Percentiles rank a stretch among this genome's conserved stretches.
Conservation (phyloP, 208 protist species). For the Crithidia brevicula region DNA sequence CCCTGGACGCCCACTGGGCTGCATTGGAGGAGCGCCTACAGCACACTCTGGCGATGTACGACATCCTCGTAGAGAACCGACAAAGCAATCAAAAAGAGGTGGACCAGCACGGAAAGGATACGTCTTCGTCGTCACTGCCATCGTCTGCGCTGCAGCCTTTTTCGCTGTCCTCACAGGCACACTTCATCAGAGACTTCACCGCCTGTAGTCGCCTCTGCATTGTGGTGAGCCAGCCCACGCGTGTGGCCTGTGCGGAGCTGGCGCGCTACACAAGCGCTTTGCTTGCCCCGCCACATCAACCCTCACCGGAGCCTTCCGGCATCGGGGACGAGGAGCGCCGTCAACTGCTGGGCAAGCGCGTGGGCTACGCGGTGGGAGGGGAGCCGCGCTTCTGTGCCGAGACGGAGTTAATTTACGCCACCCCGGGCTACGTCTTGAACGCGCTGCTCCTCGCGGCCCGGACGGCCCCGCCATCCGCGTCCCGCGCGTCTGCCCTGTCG, state of each 20-base stretch:
- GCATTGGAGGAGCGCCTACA: conserved; percentile 35
- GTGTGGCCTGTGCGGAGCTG: conserved; percentile 71
- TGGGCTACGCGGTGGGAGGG: conserved; percentile 79
- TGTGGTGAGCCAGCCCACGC: conserved; percentile 84
- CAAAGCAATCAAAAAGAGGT: too few species aligned
- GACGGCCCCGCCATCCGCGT: not conserved
- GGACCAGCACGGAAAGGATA: too few species aligned
- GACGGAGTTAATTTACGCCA: conserved; percentile 84
- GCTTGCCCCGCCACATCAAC: conserved; percentile 11
- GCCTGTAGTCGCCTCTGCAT: conserved; percentile 62
- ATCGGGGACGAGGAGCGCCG: not conserved
- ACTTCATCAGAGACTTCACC: conserved; percentile 47
- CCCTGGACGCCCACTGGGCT: conserved; percentile 74
- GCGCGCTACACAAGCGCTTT: conserved; percentile 50
- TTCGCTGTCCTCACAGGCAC: conserved; percentile 22
- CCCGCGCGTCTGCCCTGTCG: conserved; percentile 3
- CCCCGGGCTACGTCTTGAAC: conserved; percentile 71
- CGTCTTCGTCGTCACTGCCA: too few species aligned
- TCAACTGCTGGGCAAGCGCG: conserved; percentile 47
- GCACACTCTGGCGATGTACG: conserved; percentile 29
- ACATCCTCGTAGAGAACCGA: conserved; percentile 7
- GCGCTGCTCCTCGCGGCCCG: conserved; percentile 26
- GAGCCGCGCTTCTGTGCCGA: conserved; percentile 44
- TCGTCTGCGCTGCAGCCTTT: conserved; percentile 2
- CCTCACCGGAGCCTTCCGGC: not conserved